A percentile compares a stretch with the other conserved stretches of the same genome.
Evolutionary conservation across 2,329 filamentous ascomycete genomes (phyloP).

Genomic region (Sarocladium brachiariae): DNA sequence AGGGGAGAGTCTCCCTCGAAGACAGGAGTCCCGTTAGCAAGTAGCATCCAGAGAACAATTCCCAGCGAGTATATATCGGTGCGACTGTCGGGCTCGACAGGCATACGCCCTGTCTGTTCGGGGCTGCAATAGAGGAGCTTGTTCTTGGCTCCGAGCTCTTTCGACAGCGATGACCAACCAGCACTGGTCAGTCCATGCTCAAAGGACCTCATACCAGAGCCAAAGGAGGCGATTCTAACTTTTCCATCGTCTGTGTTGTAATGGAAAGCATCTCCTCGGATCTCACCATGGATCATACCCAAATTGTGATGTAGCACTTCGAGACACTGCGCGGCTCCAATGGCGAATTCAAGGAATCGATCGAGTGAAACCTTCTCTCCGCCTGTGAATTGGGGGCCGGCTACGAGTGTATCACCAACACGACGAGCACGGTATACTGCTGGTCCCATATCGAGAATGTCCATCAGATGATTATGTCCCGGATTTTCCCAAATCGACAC

Average conservation of each 20-base stretch:
- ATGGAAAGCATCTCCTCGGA: constrained; percentile 86
- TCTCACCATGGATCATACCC: constrained; percentile 82
- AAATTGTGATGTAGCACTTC: constrained; percentile 88
- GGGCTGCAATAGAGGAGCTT: constrained; percentile 90
- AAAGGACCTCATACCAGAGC: constrained; percentile 79
- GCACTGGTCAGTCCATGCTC: constrained; percentile 82
- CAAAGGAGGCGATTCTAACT: constrained; percentile 79
- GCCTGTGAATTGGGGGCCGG: constrained; percentile 38
- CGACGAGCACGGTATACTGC: constrained; percentile 57
- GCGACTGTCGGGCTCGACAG: constrained; percentile 81
- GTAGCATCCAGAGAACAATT: constrained; percentile 79
- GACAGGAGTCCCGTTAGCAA: constrained; percentile 65
- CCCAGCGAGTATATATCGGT: constrained; percentile 94
- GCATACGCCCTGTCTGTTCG: constrained; percentile 89
- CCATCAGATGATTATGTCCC: constrained; percentile 64
- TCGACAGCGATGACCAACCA: constrained; percentile 78
- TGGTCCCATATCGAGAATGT: constrained; percentile 71
- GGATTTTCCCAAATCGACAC: constrained; percentile 77
- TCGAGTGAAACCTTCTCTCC: constrained; percentile 61
- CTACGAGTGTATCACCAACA: constrained; percentile 42
- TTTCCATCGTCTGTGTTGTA: constrained; percentile 63
- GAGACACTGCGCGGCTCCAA: constrained; percentile 77
- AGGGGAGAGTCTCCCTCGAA: constrained; percentile 76
- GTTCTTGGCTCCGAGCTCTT: constrained; percentile 78
- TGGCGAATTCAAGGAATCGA: constrained; percentile 82